Evolutionary conservation across 495 filamentous ascomycete genomes (phyloP).

Genomic region (Xylona heveae): DNA sequence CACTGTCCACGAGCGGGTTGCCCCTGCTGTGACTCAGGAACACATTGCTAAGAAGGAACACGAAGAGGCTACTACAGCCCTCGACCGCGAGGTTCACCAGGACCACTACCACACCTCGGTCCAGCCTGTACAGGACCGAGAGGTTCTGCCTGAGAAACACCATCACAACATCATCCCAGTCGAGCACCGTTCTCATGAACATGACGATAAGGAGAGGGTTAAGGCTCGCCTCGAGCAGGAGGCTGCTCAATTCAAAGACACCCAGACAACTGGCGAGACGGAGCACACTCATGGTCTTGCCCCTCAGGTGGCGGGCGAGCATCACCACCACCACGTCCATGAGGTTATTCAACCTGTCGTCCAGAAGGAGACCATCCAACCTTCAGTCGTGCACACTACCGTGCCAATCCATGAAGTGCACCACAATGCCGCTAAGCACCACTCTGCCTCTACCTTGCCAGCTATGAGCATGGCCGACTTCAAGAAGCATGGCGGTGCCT

Average conservation of each 20-base stretch:
- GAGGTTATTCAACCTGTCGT: slow-evolving; percentile 45
- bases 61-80: slow-evolving; percentile 30
- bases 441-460: slow-evolving; percentile 32
- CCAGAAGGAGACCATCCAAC: slow-evolving; percentile 42
- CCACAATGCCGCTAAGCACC: slow-evolving; percentile 36
- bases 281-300: slow-evolving; percentile 22
- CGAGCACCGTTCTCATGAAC: slow-evolving; percentile 31
- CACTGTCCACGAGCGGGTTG: slow-evolving; percentile 36
- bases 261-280: slow-evolving; percentile 22
- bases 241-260: slow-evolving; percentile 25
- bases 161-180: slow-evolving; percentile 22
- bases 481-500: slow-evolving; percentile 29
- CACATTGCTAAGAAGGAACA: slow-evolving; percentile 26
- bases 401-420: slow-evolving; percentile 44
- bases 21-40: slow-evolving; percentile 36
- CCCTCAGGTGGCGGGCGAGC: slow-evolving; percentile 32
- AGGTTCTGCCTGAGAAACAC: slow-evolving; percentile 17
- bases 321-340: slow-evolving; percentile 37
- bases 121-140: slow-evolving; percentile 15
- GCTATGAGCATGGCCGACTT: slow-evolving; percentile 39
- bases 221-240: slow-evolving; percentile 25
- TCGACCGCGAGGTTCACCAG: slow-evolving; percentile 35
- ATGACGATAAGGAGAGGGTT: slow-evolving; percentile 25
- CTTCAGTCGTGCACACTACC: slow-evolving; percentile 43
- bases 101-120: slow-evolving; percentile 22